Evolutionary conservation across 2,329 filamentous ascomycete species (phyloP).

Genomic region (Colletotrichum sp.): DNA sequence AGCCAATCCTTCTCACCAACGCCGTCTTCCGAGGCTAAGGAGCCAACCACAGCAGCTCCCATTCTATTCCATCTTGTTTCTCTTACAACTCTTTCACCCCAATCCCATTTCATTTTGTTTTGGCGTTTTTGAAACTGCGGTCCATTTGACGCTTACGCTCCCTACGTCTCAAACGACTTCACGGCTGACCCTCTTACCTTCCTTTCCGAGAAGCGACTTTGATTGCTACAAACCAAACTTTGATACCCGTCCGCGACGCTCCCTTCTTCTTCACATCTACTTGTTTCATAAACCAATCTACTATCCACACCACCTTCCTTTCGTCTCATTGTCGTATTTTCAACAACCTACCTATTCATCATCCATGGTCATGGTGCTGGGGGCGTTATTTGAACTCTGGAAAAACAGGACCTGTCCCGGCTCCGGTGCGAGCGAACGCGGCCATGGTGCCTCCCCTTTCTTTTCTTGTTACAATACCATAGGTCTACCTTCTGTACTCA

Average conservation of each 20-base stretch:
- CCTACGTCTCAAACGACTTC: slow-evolving; percentile 18
- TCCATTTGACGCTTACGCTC: slow-evolving; percentile 10
- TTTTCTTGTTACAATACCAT: slow-evolving; percentile 6
- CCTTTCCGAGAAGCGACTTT: slow-evolving; percentile 12
- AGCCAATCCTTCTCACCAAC: slow-evolving; percentile 22
- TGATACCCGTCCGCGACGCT: slow-evolving; percentile 22
- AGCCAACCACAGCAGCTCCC: neutral
- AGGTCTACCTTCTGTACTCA: neutral
- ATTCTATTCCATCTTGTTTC: neutral
- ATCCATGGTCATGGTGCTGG: slow-evolving; percentile 5
- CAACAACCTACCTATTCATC: neutral
- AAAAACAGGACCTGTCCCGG: neutral
- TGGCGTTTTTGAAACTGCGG: neutral
- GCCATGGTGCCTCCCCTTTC: neutral
- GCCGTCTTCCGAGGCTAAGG: slow-evolving; percentile 23
- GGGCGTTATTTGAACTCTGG: neutral
- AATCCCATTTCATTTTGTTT: neutral
- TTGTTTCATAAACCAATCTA: neutral
- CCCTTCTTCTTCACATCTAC: neutral
- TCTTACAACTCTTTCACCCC: neutral
- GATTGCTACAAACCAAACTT: neutral
- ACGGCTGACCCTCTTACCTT: slow-evolving; percentile 17
- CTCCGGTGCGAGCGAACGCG: neutral
- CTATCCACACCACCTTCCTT: neutral
- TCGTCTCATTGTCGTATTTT: neutral